phyloP scores from a whole-genome alignment of 83 land plant species.

The Larix sibirica region DNA sequence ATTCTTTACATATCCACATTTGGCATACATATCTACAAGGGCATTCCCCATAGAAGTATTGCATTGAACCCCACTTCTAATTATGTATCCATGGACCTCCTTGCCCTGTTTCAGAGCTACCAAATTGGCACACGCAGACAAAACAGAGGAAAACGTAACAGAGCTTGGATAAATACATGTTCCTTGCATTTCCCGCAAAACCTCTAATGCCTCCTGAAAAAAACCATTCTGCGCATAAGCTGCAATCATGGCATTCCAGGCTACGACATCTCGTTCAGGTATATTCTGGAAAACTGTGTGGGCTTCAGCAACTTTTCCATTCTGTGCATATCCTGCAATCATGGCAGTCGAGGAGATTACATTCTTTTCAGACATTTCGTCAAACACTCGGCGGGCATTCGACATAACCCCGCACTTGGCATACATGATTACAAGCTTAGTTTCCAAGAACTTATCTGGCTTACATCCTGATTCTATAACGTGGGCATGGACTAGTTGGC shows the following conservation, averaged over 20 bases:
- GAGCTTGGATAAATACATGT: background rate
- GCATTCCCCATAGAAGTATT: conserved; percentile 50
- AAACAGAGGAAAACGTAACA: conserved; percentile 34
- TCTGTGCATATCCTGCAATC: background rate
- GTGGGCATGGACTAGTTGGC: no score
- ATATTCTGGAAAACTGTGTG: background rate
- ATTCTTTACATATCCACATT: conserved; percentile 46
- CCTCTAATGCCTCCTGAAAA: background rate
- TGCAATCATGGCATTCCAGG: background rate
- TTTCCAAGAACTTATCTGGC: no score
- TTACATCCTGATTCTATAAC: no score
- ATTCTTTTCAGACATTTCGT: no score
- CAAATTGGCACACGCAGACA: conserved; percentile 32
- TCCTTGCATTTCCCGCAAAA: background rate
- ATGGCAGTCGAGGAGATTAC: background rate
- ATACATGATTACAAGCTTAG: no score
- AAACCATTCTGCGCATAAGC: background rate
- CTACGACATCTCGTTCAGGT: background rate
- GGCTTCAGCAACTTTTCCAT: background rate
- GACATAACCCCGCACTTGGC: no score
- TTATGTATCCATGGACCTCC: conserved; percentile 41
- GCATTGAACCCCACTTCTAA: conserved; percentile 29
- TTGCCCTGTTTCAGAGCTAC: conserved; percentile 23
- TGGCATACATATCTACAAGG: conserved; percentile 47
- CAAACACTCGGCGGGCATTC: no score